A percentile compares a stretch with the other conserved stretches of the same genome.
Evolutionary conservation across 2,329 filamentous ascomycete genomes (phyloP).

Genomic region (Juglanconis juglandina): DNA sequence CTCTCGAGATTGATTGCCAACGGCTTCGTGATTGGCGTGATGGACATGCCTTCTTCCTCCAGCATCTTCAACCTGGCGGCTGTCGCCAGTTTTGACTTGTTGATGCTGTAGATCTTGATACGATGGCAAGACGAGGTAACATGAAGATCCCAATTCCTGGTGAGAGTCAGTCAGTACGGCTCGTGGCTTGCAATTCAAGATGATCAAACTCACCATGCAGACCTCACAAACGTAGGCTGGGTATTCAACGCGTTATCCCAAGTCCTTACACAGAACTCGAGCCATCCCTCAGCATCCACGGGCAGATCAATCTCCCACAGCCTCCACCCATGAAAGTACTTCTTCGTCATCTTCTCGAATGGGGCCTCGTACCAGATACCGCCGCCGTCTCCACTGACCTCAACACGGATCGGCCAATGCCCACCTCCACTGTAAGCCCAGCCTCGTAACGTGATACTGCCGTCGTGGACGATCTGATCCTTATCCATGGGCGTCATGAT

Average conservation of each 20-base stretch:
- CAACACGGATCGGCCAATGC: conserved; percentile 59
- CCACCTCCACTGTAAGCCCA: conserved; percentile 60
- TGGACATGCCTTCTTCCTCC: conserved; percentile 42
- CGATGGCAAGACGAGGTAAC: conserved; percentile 61
- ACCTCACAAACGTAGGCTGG: conserved; percentile 52
- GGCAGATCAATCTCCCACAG: conserved; percentile 62
- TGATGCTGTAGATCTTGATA: conserved; percentile 61
- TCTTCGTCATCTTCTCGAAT: conserved; percentile 55
- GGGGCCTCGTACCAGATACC: conserved; percentile 64
- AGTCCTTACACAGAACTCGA: conserved; percentile 55
- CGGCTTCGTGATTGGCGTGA: conserved; percentile 53
- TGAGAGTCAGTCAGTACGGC: conserved; percentile 1
- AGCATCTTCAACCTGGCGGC: conserved; percentile 48
- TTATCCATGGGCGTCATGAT: conserved; percentile 63
- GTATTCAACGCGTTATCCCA: conserved; percentile 63
- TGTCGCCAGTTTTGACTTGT: conserved; percentile 47
- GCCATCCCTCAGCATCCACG: conserved; percentile 59
- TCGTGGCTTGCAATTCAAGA: too few species aligned
- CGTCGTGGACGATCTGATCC: conserved; percentile 58
- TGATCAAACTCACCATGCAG: conserved; percentile 40
- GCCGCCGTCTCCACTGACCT: conserved; percentile 61
- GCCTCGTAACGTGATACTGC: conserved; percentile 53
- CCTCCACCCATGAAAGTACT: conserved; percentile 63
- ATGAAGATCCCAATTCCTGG: conserved; percentile 62
- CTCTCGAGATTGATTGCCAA: conserved; percentile 46